phyloP scores from a whole-genome alignment of 139 green algal species.

The Pedinophyceae sp. region DNA sequence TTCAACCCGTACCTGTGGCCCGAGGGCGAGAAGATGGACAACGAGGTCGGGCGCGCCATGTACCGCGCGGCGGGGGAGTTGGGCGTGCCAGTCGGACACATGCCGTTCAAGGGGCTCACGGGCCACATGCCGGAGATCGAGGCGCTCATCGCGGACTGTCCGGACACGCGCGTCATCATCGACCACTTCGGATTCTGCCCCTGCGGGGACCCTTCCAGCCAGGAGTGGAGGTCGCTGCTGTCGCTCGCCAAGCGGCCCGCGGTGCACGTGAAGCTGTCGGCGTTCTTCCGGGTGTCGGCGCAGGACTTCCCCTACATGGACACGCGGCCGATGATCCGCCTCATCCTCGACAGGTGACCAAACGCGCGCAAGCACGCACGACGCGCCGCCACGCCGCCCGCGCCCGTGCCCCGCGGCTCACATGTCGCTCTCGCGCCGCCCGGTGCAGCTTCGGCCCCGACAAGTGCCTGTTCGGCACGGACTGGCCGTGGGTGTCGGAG shows the following conservation, averaged over 20 bases:
- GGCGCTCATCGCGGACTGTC: constrained; percentile 20
- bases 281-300: constrained; percentile 33
- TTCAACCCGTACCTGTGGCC: constrained; percentile 63
- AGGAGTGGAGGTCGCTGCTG: constrained; percentile 24
- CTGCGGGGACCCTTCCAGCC: constrained; percentile 4
- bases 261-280: constrained; percentile 41
- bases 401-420: too few relatives aligned
- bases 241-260: constrained; percentile 25
- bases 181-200: constrained; percentile 57
- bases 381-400: too few relatives aligned
- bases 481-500: neutral
- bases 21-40: constrained; percentile 35
- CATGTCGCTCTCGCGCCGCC: too few relatives aligned
- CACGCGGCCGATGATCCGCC: constrained; percentile 9
- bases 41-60: constrained; percentile 29
- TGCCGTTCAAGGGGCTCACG: constrained; percentile 44
- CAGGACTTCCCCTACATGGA: constrained; percentile 26
- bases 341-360: constrained; percentile 18
- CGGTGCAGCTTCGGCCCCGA: neutral
- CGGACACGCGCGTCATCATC: constrained; percentile 37
- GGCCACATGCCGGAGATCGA: constrained; percentile 36
- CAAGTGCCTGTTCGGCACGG: neutral
- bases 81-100: constrained; percentile 39
- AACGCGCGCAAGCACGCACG: too few relatives aligned
- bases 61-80: constrained; percentile 31